phyloP scores from a whole-genome alignment of 805 yeast species.

The Yarrowia osloensis region DNA sequence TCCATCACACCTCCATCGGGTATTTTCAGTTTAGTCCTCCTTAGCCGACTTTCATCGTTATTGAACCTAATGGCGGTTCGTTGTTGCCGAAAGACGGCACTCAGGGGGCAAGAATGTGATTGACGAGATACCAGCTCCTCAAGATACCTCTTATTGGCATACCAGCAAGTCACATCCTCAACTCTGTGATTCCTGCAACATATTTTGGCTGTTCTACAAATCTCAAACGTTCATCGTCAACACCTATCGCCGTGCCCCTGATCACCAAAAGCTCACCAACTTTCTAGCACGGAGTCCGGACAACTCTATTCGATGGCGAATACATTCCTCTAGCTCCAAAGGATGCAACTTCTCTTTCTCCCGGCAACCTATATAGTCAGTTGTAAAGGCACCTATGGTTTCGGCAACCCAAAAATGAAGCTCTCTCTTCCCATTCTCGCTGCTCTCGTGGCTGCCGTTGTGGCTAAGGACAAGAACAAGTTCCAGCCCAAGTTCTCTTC shows the following conservation, averaged over 20 bases:
- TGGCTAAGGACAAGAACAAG: neutral
- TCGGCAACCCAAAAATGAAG: neutral
- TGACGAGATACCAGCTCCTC: neutral
- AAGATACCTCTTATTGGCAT: neutral
- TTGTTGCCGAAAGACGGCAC: neutral
- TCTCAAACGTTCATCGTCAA: neutral
- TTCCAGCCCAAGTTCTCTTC: conserved; percentile 1
- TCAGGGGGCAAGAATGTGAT: neutral
- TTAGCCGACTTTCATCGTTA: neutral
- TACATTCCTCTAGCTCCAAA: neutral
- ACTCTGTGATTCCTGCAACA: neutral
- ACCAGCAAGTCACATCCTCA: no score
- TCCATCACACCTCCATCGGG: neutral
- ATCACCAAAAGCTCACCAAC: conserved; percentile 7
- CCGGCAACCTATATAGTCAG: neutral
- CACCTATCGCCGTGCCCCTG: neutral
- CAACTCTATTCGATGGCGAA: neutral
- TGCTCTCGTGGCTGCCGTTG: neutral
- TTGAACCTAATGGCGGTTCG: neutral
- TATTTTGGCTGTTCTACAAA: no score
- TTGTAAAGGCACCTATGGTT: neutral
- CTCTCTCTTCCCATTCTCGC: neutral
- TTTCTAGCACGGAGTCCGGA: neutral
- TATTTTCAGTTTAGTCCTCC: neutral
- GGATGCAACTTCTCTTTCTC: neutral